Percentiles rank a stretch among this genome's conserved stretches.
phyloP scores from a whole-genome alignment of 202 grass and related monocot genomes.

The Saccharum hybrid region DNA sequence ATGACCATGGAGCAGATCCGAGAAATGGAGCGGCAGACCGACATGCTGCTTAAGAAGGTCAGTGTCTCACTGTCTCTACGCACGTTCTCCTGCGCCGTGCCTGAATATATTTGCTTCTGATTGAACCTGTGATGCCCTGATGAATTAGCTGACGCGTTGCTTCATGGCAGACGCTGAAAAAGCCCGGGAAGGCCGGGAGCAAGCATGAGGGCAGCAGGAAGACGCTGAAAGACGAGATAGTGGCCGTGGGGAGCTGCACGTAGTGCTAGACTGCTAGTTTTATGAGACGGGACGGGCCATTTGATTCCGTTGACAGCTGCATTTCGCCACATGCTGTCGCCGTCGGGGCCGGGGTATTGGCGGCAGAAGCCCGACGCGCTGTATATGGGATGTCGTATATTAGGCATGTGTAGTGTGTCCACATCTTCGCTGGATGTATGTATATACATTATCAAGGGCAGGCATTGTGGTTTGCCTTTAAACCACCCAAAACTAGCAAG shows the following conservation, averaged over 20 bases:
- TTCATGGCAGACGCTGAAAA: constrained; percentile 53
- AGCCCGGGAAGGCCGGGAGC: constrained; percentile 21
- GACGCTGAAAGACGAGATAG: constrained; percentile 49
- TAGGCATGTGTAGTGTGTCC: not conserved
- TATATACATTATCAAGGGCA: not conserved
- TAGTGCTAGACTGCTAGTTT: too few species aligned
- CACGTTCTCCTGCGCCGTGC: too few species aligned
- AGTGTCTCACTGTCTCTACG: not conserved
- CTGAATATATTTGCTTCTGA: not conserved
- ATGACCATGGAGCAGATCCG: constrained; percentile 77
- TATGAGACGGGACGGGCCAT: not conserved
- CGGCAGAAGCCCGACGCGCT: not conserved
- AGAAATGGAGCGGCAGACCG: constrained; percentile 78
- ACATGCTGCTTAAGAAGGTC: constrained; percentile 79
- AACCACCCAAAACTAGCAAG: too few species aligned
- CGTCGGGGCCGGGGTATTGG: not conserved
- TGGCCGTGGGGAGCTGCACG: constrained; percentile 52
- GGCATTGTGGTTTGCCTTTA: too few species aligned
- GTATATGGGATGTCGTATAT: not conserved
- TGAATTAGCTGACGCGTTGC: not conserved
- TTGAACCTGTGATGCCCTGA: not conserved
- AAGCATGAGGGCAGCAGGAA: constrained; percentile 60
- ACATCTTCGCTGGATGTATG: not conserved
- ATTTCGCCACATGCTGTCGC: not conserved
- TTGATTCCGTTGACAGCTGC: not conserved